phyloP scores from a whole-genome alignment of 2,329 filamentous ascomycete genomes.

The Cladorrhinum sp. region DNA sequence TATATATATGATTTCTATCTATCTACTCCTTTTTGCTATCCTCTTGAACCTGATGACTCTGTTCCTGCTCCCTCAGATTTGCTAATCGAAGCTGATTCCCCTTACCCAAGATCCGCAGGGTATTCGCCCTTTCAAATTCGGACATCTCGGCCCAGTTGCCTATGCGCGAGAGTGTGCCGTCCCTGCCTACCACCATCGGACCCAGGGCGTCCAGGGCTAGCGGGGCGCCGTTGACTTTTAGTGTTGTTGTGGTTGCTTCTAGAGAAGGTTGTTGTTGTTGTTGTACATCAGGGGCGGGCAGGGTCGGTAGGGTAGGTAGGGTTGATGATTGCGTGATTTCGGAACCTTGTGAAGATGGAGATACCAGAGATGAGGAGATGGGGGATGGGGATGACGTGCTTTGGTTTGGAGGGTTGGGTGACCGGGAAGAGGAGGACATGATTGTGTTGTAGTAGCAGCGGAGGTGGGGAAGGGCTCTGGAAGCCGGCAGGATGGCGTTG shows the following conservation, averaged over 20 bases:
- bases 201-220: conserved; percentile 67
- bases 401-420: background rate
- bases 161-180: conserved; percentile 69
- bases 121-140: conserved; percentile 63
- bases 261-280: too few species aligned
- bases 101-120: conserved; percentile 63
- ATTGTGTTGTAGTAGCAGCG: background rate
- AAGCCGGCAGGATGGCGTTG: background rate
- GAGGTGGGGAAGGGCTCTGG: background rate
- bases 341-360: background rate
- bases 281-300: conserved; percentile 16
- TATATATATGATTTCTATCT: background rate
- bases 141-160: conserved; percentile 72
- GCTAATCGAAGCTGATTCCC: conserved; percentile 63
- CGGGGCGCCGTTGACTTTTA: conserved; percentile 37
- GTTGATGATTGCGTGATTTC: background rate
- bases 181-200: conserved; percentile 69
- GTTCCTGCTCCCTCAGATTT: conserved; percentile 42
- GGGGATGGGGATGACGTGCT: background rate
- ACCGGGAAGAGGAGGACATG: background rate
- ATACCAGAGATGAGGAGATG: background rate
- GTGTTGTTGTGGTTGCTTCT: conserved; percentile 13
- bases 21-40: background rate
- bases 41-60: conserved; percentile 26
- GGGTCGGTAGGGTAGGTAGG: background rate